Conservation (phyloP, 179 eudicot genomes). For the Beta corolliflora region DNA sequence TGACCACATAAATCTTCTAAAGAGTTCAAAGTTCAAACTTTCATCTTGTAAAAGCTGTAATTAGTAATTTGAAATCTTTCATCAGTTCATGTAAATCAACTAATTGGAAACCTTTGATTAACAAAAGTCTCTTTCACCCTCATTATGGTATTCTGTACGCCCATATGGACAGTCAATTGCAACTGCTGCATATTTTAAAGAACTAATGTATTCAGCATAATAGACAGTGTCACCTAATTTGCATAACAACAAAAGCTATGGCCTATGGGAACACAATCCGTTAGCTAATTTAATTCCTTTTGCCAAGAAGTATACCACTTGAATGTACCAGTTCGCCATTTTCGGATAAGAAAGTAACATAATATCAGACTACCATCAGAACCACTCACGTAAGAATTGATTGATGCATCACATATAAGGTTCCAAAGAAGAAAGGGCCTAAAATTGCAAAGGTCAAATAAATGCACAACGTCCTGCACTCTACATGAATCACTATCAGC, state of each 20-base stretch:
- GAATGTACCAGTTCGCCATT: too few species aligned
- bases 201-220: background rate
- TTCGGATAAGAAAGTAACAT: too few species aligned
- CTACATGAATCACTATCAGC: background rate
- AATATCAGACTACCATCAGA: too few species aligned
- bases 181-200: background rate
- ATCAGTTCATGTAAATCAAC: background rate
- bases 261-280: background rate
- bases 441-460: background rate
- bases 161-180: background rate
- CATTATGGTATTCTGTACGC: background rate
- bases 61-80: background rate
- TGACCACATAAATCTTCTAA: background rate
- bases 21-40: background rate
- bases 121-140: background rate
- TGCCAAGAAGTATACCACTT: too few species aligned
- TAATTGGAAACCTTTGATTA: background rate
- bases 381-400: too few species aligned
- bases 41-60: background rate
- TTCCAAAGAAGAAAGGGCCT: too few species aligned
- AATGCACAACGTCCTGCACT: background rate
- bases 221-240: too few species aligned
- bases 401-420: too few species aligned
- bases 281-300: too few species aligned
- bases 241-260: too few species aligned